A percentile compares a stretch with the other conserved stretches of the same genome.
Conservation (phyloP, 805 yeast species). For the Wickerhamiella azyma region DNA sequence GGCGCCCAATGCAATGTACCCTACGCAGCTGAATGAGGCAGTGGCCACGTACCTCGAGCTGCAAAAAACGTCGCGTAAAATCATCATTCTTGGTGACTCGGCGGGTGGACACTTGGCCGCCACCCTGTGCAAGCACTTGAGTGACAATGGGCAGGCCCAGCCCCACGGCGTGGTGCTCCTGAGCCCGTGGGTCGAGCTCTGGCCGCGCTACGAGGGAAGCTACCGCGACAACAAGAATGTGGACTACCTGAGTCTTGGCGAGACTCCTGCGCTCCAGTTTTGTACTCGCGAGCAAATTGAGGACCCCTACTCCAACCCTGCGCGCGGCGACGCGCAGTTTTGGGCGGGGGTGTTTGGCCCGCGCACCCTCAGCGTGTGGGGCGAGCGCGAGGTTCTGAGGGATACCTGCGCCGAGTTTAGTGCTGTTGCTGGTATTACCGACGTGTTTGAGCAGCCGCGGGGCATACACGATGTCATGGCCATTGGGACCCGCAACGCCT, state of each 20-base stretch:
- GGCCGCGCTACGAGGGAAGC: conserved; percentile 1
- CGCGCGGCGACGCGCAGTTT: conserved; percentile 10
- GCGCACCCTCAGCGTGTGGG: conserved; percentile 14
- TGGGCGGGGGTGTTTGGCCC: conserved; percentile 15
- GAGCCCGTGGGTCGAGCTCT: conserved; percentile 17
- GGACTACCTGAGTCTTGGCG: conserved; percentile 3
- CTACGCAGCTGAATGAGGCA: conserved; percentile 21
- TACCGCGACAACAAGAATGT: background rate
- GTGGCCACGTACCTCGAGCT: conserved; percentile 15
- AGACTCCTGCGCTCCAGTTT: background rate
- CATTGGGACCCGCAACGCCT: background rate
- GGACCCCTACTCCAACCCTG: conserved; percentile 13
- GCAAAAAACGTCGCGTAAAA: conserved; percentile 12
- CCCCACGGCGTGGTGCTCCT: conserved; percentile 13
- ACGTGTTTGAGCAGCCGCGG: conserved; percentile 12
- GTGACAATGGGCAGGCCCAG: conserved; percentile 4
- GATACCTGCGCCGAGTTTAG: conserved; percentile 13
- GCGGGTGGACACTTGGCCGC: conserved; percentile 24
- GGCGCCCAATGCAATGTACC: conserved; percentile 17
- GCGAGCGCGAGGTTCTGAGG: conserved; percentile 16
- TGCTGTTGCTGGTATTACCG: conserved; percentile 4
- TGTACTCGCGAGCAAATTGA: conserved; percentile 7
- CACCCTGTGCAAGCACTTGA: conserved; percentile 13
- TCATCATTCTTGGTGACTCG: conserved; percentile 24
- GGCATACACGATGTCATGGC: conserved; percentile 17